These are phyloP conservation scores for Dothistroma pini DNA, from an alignment of 2,329 filamentous ascomycete genomes.

Conservation along the genomic window DNA sequence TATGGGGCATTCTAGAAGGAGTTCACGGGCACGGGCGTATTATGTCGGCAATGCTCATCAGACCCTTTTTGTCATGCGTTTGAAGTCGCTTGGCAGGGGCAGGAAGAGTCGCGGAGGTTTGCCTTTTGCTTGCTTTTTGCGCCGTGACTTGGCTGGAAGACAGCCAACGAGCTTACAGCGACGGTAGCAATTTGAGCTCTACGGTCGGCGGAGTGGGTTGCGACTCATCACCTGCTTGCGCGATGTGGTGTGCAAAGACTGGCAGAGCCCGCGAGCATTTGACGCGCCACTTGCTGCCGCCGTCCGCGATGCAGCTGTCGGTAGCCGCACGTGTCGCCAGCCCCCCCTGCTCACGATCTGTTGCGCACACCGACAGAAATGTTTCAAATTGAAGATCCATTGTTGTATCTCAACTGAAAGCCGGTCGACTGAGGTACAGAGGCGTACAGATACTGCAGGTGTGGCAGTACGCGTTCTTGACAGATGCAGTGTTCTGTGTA, in stretches of 20 bases:
- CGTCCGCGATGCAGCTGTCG: constrained; percentile 6
- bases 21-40: constrained; percentile 21
- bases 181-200: constrained; percentile 3
- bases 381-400: constrained; percentile 27
- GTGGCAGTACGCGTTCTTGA: constrained; percentile 20
- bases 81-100: constrained; percentile 15
- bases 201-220: constrained; percentile 5
- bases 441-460: constrained; percentile 12
- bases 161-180: neutral
- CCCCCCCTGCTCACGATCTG: constrained; percentile 20
- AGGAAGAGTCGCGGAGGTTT: constrained; percentile 13
- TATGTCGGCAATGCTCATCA: constrained; percentile 9
- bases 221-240: neutral
- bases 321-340: constrained; percentile 13
- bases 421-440: constrained; percentile 17
- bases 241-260: constrained; percentile 6
- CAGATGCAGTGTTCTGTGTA: constrained; percentile 18
- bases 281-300: constrained; percentile 19
- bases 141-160: constrained; percentile 4
- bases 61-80: constrained; percentile 22
- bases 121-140: constrained; percentile 20
- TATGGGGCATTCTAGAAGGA: constrained; percentile 23
- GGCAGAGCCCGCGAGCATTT: neutral
- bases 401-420: constrained; percentile 19
- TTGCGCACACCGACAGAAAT: constrained; percentile 16